Evolutionary conservation across 148 eudicot genomes (phyloP).

Genomic region (Nyssa sinensis): DNA sequence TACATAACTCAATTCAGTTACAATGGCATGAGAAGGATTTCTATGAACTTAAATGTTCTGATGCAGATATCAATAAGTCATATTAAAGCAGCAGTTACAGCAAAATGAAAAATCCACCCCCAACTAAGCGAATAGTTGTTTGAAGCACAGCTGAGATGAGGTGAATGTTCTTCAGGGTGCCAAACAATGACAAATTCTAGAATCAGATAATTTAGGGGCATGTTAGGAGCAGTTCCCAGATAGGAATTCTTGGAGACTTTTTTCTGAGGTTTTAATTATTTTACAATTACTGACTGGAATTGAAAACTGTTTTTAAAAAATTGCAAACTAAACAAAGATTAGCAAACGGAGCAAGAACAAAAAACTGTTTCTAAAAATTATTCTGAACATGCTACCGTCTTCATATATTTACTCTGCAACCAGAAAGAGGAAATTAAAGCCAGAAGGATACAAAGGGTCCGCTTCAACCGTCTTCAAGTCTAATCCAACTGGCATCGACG

Average conservation of each 20-base stretch:
- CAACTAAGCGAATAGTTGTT: neutral
- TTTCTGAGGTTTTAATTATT: too few species aligned
- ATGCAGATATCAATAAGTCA: too few species aligned
- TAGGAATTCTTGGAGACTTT: neutral
- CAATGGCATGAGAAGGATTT: neutral
- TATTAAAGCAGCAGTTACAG: neutral
- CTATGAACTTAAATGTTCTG: neutral
- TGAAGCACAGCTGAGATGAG: neutral
- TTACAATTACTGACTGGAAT: neutral
- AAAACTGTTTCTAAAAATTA: neutral
- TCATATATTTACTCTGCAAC: too few species aligned
- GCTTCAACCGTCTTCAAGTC: conserved; percentile 34
- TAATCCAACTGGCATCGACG: conserved; percentile 15
- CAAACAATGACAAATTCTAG: neutral
- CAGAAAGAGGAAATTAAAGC: neutral
- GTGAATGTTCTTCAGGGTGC: neutral
- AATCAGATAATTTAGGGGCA: neutral
- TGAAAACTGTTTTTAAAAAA: neutral
- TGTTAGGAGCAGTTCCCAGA: too few species aligned
- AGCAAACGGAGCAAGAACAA: neutral
- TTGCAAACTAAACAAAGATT: neutral
- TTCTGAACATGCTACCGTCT: too few species aligned
- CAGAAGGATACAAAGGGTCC: conserved; percentile 69
- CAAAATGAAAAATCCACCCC: neutral
- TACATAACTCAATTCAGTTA: neutral